These are phyloP conservation scores for Aspergillus fijiensis DNA, from an alignment of 2,329 filamentous ascomycete genomes.

Conservation along the genomic window DNA sequence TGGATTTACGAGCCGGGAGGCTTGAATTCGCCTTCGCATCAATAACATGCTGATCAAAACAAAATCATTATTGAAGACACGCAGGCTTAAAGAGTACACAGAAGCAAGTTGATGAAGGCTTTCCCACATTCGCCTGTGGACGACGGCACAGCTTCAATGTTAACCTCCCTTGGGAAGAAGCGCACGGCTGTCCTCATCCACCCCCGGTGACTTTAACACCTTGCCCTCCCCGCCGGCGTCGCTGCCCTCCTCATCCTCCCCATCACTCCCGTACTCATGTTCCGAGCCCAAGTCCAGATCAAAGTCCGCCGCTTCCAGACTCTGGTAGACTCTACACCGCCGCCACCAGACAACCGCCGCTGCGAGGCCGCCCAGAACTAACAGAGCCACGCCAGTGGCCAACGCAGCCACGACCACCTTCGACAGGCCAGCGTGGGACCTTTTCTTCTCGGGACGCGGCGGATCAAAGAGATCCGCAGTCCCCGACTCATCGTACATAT, in stretches of 20 bases:
- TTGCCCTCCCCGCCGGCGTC: background rate
- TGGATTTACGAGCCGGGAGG: too few relatives aligned
- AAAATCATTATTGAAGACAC: too few relatives aligned
- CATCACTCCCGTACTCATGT: background rate
- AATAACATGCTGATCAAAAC: too few relatives aligned
- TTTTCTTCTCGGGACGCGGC: background rate
- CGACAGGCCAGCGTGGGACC: background rate
- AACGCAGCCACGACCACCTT: background rate
- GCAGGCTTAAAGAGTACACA: too few relatives aligned
- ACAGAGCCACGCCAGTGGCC: background rate
- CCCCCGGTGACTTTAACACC: background rate
- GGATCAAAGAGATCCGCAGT: background rate
- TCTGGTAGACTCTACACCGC: background rate
- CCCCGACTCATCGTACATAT: background rate
- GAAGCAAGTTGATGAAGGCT: too few relatives aligned
- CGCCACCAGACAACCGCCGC: background rate
- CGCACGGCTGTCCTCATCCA: background rate
- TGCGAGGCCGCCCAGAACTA: background rate
- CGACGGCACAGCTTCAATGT: background rate
- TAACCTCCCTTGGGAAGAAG: background rate
- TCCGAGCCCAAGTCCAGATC: background rate
- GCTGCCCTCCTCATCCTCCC: background rate
- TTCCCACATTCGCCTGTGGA: too few relatives aligned
- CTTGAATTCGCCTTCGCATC: too few relatives aligned
- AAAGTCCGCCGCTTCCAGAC: constrained; percentile 1